Evolutionary conservation across 2,329 filamentous ascomycete genomes (phyloP), one percentile per base, ranked within the genome.

Genomic region (Lachnellula cervina): DNA sequence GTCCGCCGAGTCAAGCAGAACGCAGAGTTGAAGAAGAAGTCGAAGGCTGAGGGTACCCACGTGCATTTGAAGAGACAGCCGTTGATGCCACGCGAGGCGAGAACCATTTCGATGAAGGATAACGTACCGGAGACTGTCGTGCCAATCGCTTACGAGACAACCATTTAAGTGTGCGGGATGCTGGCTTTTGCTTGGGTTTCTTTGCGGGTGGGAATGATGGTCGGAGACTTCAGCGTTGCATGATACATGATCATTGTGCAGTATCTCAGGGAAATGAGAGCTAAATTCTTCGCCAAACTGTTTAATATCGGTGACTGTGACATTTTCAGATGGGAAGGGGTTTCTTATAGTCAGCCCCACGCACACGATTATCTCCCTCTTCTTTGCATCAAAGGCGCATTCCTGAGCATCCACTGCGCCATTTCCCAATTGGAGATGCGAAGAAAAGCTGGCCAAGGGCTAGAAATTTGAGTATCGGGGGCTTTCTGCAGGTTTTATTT

Each of bases 71-170:
- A 99, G 91, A 86, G 94, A 77, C 87, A 88, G 75, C 87, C 94
- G 66, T 79, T 77, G 69, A 81, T 81, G 74, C 94, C 94, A 76
- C 84, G 94, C 68, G 86, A 88, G 66, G 86, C 89, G 65, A 83
- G 84, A 75, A 91, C 86, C 64, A 84, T 97, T 74, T 88, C 84
- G 71, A 79, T 86, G 70, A 86, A 85, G 79, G 87, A 90, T 74
- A 89, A 90, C 81, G 82, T 85, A 74, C 90, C 92, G 64, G 90
- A 97, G 86, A 97, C 89, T 69, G 85, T 97, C 71, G 85, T 86
- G 62, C 91, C 93, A 69, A 83, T 97, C 70, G 79, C 94, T 72
- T 99, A 97, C 86, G 94, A 97, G 84, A 99, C 94, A 71, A 93
- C 90, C 74, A 97, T 99, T 78, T 99, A 94, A 65, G 61, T 64